A percentile compares a stretch with the other conserved stretches of the same genome.
Evolutionary conservation across 768 basidiomycete genomes (phyloP).

Genomic region (Pholiota molesta): DNA sequence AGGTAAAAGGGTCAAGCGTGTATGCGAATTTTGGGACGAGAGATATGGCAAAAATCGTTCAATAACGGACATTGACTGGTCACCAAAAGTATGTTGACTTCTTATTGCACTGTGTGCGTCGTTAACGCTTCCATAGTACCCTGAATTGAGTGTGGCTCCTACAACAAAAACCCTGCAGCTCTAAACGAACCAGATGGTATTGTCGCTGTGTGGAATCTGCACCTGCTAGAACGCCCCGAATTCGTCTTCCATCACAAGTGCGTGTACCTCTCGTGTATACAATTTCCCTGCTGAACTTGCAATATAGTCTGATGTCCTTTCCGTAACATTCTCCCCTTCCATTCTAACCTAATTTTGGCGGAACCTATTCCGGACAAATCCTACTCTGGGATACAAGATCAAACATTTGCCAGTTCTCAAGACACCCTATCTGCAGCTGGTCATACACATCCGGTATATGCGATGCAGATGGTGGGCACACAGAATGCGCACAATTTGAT

Average conservation of each 20-base stretch:
- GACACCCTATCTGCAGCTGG: constrained; percentile 96
- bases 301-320: constrained; percentile 91
- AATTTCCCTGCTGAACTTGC: background rate
- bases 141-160: constrained; percentile 95
- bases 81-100: constrained; percentile 74
- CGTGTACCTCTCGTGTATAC: constrained; percentile 24
- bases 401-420: constrained; percentile 93
- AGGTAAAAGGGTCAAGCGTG: constrained; percentile 85
- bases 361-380: constrained; percentile 99
- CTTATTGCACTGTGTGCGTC: background rate
- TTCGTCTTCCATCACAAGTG: constrained; percentile 98
- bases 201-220: constrained; percentile 97
- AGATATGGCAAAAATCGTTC: constrained; percentile 91
- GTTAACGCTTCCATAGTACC: constrained; percentile 60
- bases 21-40: constrained; percentile 95
- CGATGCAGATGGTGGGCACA: constrained; percentile 97
- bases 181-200: constrained; percentile 96
- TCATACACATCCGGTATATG: constrained; percentile 98
- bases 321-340: constrained; percentile 95
- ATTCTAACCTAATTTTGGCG: constrained; percentile 95
- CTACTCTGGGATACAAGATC: constrained; percentile 98
- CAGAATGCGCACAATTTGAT: constrained; percentile 99
- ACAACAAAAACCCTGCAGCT: constrained; percentile 95
- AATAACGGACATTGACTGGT: constrained; percentile 97
- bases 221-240: constrained; percentile 92